Evolutionary conservation across 2,329 filamentous ascomycete species (phyloP).

Genomic region (Penicillium olsonii): DNA sequence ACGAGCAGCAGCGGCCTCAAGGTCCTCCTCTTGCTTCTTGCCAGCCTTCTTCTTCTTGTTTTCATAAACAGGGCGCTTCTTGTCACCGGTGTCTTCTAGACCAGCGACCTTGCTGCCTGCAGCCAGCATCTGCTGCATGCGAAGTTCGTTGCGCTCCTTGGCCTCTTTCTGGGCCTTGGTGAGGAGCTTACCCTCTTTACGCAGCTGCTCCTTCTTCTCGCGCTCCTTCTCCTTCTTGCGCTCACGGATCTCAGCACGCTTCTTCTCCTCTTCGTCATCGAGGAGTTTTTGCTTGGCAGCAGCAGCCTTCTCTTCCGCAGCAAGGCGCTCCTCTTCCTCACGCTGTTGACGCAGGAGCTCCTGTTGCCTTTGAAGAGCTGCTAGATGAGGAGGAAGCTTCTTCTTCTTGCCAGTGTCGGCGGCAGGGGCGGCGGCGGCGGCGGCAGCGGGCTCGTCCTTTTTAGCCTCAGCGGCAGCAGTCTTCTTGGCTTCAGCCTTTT

Average conservation of each 20-base stretch:
- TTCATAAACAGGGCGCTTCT: constrained; percentile 76
- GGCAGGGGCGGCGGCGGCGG: constrained; percentile 32
- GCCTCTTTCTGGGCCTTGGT: constrained; percentile 52
- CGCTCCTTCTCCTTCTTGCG: constrained; percentile 52
- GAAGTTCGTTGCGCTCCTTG: constrained; percentile 49
- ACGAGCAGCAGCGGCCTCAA: constrained; percentile 50
- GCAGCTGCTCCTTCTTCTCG: constrained; percentile 53
- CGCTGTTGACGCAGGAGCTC: constrained; percentile 47
- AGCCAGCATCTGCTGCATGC: constrained; percentile 52
- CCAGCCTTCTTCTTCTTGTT: constrained; percentile 74
- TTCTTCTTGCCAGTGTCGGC: constrained; percentile 69
- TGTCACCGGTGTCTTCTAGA: constrained; percentile 55
- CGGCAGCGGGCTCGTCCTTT: constrained; percentile 57
- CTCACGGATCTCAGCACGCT: constrained; percentile 49
- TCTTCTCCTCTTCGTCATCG: constrained; percentile 49
- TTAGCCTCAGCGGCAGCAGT: constrained; percentile 48
- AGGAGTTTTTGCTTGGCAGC: constrained; percentile 40
- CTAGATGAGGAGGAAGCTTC: constrained; percentile 69
- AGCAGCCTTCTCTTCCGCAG: constrained; percentile 43
- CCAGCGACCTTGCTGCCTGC: constrained; percentile 50
- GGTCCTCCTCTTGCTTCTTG: constrained; percentile 61
- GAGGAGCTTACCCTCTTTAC: constrained; percentile 51
- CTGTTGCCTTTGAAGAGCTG: constrained; percentile 53
- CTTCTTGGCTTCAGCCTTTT: constrained; percentile 72
- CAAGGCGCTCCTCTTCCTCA: constrained; percentile 47